Conservation (phyloP, 495 filamentous ascomycete genomes). For the Zalerion maritima region DNA sequence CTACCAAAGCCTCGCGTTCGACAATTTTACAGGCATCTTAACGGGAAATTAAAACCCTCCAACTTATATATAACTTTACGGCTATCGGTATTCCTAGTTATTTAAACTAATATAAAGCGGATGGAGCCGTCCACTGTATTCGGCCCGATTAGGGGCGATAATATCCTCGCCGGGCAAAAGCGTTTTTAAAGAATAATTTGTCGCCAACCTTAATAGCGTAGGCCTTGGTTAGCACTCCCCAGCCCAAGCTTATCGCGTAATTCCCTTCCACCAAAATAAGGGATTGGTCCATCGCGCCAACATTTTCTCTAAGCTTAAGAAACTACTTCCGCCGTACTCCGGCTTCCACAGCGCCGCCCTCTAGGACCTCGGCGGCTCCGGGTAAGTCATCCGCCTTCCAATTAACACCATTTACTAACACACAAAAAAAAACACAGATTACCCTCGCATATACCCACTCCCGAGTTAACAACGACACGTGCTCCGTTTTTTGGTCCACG, state of each 20-base stretch:
- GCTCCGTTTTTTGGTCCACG: slow-evolving; percentile 20
- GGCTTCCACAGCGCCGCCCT: slow-evolving; percentile 9
- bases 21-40: too few relatives aligned
- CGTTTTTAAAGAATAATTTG: neutral
- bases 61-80: too few relatives aligned
- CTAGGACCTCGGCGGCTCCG: slow-evolving; percentile 10
- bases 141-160: neutral
- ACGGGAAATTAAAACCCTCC: too few relatives aligned
- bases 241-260: slow-evolving; percentile 1
- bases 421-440: slow-evolving; percentile 12
- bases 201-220: neutral
- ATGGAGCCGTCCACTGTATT: too few relatives aligned
- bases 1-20: too few relatives aligned
- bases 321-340: slow-evolving; percentile 4
- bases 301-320: slow-evolving; percentile 3
- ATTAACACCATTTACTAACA: slow-evolving; percentile 1
- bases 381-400: slow-evolving; percentile 4
- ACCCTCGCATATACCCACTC: slow-evolving; percentile 15
- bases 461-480: slow-evolving; percentile 10
- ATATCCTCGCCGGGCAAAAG: neutral
- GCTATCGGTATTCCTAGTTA: too few relatives aligned
- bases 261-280: slow-evolving; percentile 9
- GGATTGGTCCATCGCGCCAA: slow-evolving; percentile 6
- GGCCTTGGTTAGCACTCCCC: neutral
- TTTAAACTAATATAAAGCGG: too few relatives aligned